Percentiles rank a stretch among this genome's conserved stretches.
Evolutionary conservation across 2,329 filamentous ascomycete species (phyloP).

Genomic region (Exophiala phaeomuriformis): DNA sequence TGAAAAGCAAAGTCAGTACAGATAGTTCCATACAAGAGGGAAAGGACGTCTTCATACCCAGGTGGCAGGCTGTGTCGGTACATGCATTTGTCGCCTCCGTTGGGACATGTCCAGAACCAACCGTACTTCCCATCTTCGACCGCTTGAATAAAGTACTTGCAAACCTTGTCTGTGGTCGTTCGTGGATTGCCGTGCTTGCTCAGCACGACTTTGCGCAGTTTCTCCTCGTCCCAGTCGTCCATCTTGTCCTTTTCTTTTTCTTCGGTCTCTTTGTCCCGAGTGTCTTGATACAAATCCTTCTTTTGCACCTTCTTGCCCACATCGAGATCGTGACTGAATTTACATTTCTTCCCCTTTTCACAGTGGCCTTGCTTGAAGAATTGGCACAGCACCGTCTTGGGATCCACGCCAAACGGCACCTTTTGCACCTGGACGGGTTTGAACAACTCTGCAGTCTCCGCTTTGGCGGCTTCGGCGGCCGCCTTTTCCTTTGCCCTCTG

Average conservation of each 20-base stretch:
- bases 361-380: conserved; percentile 97
- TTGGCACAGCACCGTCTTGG: conserved; percentile 92
- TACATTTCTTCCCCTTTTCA: conserved; percentile 96
- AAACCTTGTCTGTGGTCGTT: conserved; percentile 95
- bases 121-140: conserved; percentile 98
- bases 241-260: conserved; percentile 77
- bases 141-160: conserved; percentile 95
- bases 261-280: conserved; percentile 63
- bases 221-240: conserved; percentile 96
- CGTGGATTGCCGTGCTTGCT: conserved; percentile 97
- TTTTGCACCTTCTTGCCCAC: conserved; percentile 90
- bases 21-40: conserved; percentile 1
- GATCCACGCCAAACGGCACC: conserved; percentile 93
- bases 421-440: conserved; percentile 95
- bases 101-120: conserved; percentile 98
- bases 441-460: conserved; percentile 73
- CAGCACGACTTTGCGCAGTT: conserved; percentile 79
- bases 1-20: conserved; percentile 34
- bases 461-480: conserved; percentile 76
- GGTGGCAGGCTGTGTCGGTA: conserved; percentile 93
- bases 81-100: conserved; percentile 96
- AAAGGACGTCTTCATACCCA: conserved; percentile 56
- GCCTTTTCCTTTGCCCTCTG: conserved; percentile 78
- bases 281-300: conserved; percentile 83
- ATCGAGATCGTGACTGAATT: conserved; percentile 87